Percentiles rank a stretch among this genome's conserved stretches.
Conservation (phyloP, 192 early-diverging fungal species). For the Backusella macrospora region DNA sequence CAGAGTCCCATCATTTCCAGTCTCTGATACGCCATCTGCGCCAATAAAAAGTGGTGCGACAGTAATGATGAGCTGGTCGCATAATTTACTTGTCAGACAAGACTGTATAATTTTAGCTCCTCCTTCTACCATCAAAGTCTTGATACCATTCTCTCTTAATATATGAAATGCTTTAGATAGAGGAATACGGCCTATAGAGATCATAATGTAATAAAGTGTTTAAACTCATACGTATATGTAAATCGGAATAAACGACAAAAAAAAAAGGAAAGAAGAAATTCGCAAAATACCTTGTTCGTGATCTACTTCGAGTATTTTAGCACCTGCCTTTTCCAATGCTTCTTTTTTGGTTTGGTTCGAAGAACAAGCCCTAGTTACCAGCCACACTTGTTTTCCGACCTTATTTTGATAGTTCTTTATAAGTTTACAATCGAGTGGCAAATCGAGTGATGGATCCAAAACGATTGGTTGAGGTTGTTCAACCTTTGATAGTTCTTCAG, state of each 20-base stretch:
- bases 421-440: constrained; percentile 60
- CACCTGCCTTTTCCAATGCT: constrained; percentile 63
- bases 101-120: constrained; percentile 75
- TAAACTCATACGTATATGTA: neutral
- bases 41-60: constrained; percentile 74
- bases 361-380: constrained; percentile 44
- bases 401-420: constrained; percentile 37
- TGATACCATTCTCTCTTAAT: constrained; percentile 45
- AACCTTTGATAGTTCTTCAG: neutral
- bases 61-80: constrained; percentile 67
- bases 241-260: neutral
- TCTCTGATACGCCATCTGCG: constrained; percentile 54
- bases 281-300: neutral
- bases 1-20: constrained; percentile 20
- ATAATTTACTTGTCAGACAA: constrained; percentile 50
- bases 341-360: constrained; percentile 7
- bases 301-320: constrained; percentile 48
- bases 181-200: constrained; percentile 1
- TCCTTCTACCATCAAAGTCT: constrained; percentile 86
- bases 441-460: constrained; percentile 71
- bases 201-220: neutral
- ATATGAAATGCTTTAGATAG: constrained; percentile 29
- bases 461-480: constrained; percentile 78
- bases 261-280: too few relatives aligned
- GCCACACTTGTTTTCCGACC: constrained; percentile 57